Conservation (phyloP, 495 filamentous ascomycete genomes). For the Aspergillus sclerotioniger region DNA sequence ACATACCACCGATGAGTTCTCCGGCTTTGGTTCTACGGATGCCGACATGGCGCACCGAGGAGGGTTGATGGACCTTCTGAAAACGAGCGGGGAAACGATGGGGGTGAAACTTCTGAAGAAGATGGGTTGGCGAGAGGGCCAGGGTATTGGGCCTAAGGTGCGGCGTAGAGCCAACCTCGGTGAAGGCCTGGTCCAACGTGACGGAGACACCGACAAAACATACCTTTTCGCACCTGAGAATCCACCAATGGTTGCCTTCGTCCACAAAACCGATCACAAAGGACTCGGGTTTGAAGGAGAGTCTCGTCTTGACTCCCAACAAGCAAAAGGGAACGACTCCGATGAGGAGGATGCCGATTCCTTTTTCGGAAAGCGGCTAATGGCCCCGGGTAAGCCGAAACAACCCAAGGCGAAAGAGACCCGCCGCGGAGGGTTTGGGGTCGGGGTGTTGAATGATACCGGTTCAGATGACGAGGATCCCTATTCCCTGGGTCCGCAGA, state of each 20-base stretch:
- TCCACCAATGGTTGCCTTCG: conserved; percentile 69
- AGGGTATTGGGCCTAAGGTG: conserved; percentile 90
- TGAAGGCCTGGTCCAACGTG: conserved; percentile 37
- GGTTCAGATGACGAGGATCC: conserved; percentile 98
- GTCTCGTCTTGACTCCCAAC: conserved; percentile 45
- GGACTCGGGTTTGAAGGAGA: conserved; percentile 81
- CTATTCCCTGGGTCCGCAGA: conserved; percentile 86
- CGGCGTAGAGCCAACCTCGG: conserved; percentile 71
- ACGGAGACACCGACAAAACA: conserved; percentile 45
- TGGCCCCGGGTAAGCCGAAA: conserved; percentile 27
- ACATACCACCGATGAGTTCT: conserved; percentile 68
- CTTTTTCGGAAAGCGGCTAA: conserved; percentile 42
- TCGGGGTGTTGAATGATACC: conserved; percentile 89
- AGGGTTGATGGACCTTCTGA: conserved; percentile 73
- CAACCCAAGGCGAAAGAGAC: conserved; percentile 49
- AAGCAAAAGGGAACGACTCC: conserved; percentile 34
- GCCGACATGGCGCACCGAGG: conserved; percentile 52
- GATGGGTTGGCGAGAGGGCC: conserved; percentile 96
- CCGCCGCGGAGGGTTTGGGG: conserved; percentile 70
- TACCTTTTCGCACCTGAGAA: conserved; percentile 91
- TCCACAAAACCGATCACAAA: conserved; percentile 73
- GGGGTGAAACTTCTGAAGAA: conserved; percentile 81
- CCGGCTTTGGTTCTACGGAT: conserved; percentile 71
- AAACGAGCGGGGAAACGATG: conserved; percentile 77
- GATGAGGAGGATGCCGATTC: conserved; percentile 51